A percentile compares a stretch with the other conserved stretches of the same genome.
Conservation (phyloP, 805 yeast species). For the Teunomyces pallodes region DNA sequence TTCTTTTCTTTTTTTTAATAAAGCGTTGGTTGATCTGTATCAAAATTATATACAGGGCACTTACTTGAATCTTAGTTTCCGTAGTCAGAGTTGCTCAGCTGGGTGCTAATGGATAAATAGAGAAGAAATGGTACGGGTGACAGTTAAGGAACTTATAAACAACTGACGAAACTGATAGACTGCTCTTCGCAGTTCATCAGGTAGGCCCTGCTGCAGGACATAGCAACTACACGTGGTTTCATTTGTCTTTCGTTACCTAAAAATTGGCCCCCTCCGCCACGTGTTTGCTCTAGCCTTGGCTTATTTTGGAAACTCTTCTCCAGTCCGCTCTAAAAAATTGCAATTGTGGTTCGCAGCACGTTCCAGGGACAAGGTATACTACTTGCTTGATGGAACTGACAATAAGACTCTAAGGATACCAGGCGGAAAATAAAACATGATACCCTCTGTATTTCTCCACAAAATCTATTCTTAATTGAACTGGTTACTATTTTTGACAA, state of each 20-base stretch:
- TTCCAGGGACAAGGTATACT: background rate
- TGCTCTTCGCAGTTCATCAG: background rate
- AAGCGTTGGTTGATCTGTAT: background rate
- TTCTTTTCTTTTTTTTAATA: background rate
- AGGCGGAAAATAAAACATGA: too few species aligned
- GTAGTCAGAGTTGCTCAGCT: background rate
- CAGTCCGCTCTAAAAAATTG: background rate
- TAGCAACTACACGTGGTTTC: conserved; percentile 1
- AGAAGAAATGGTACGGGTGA: background rate
- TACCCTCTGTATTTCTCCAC: too few species aligned
- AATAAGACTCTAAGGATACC: too few species aligned
- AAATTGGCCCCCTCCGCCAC: background rate
- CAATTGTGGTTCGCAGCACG: background rate
- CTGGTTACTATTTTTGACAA: too few species aligned
- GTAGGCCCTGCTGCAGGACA: background rate
- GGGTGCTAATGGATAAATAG: background rate
- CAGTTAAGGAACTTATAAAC: too few species aligned
- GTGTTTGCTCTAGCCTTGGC: background rate
- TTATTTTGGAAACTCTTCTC: background rate
- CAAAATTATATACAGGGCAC: background rate
- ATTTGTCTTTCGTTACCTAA: background rate
- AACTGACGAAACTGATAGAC: too few species aligned
- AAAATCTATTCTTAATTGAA: too few species aligned
- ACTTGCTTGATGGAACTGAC: too few species aligned
- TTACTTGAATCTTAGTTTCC: background rate